These are phyloP conservation scores for Tetragonia tetragonoides DNA, from an alignment of 148 eudicot genomes.

Conservation along the genomic window DNA sequence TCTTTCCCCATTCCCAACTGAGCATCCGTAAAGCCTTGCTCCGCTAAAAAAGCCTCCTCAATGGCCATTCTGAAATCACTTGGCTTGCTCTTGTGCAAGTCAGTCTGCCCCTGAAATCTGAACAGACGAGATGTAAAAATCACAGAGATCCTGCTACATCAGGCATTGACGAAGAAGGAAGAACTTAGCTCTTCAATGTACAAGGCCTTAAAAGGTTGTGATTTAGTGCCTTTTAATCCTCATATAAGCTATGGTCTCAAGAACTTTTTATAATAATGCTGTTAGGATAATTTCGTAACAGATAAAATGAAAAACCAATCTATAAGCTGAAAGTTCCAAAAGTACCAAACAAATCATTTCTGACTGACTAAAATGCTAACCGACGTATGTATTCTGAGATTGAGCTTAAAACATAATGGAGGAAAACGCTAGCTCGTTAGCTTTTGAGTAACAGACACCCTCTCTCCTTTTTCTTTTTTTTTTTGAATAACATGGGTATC, in stretches of 20 bases:
- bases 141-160: not conserved
- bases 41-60: constrained; percentile 86
- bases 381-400: not conserved
- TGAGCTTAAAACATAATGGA: not conserved
- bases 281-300: not conserved
- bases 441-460: not conserved
- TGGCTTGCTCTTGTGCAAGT: constrained; percentile 83
- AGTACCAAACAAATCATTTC: not conserved
- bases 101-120: constrained; percentile 94
- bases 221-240: not conserved
- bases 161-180: not conserved
- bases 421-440: not conserved
- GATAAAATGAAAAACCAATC: not conserved
- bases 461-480: not conserved
- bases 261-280: not conserved
- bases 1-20: constrained; percentile 32
- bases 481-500: too few species aligned
- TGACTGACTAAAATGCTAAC: not conserved
- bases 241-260: not conserved
- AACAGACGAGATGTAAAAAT: not conserved
- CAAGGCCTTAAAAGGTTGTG: not conserved
- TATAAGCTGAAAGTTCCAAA: not conserved
- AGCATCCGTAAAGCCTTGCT: constrained; percentile 53
- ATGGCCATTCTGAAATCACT: constrained; percentile 78
- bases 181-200: not conserved